Percentiles rank a stretch among this genome's conserved stretches.
phyloP scores from a whole-genome alignment of 2,329 filamentous ascomycete genomes.

The Paracoccidioides brasiliensis region DNA sequence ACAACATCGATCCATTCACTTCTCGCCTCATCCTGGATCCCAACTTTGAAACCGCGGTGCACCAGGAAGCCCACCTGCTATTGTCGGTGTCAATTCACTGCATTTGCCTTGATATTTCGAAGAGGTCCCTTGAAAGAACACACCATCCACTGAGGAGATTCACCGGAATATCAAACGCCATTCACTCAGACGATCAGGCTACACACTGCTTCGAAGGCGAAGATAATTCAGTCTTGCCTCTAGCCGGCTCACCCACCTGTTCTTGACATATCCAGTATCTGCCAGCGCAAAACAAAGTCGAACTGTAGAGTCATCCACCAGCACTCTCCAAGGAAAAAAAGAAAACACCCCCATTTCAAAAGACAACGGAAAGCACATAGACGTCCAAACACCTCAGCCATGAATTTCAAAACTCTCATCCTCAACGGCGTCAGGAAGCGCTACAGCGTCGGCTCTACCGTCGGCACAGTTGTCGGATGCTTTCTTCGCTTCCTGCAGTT shows the following conservation, averaged over 20 bases:
- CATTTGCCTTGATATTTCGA: neutral
- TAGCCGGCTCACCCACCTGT: neutral
- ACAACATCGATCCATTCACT: neutral
- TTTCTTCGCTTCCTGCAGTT: constrained; percentile 64
- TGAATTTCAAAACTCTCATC: constrained; percentile 11
- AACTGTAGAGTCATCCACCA: neutral
- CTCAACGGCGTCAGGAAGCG: constrained; percentile 13
- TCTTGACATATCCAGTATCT: neutral
- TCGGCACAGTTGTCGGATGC: constrained; percentile 15
- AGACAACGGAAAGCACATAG: neutral
- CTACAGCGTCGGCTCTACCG: constrained; percentile 9
- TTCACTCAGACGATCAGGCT: neutral
- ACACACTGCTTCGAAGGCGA: neutral
- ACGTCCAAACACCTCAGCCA: neutral
- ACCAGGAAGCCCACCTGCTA: no score
- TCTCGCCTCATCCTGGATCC: neutral
- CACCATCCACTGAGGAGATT: neutral
- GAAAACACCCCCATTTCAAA: neutral
- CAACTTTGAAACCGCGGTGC: neutral
- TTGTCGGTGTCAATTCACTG: no score
- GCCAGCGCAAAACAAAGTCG: neutral
- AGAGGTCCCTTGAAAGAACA: neutral
- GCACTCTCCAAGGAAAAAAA: neutral
- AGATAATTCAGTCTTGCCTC: neutral
- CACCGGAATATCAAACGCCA: neutral